Conservation (phyloP, 164 flowering plant species). For the Vitis rupestris region DNA sequence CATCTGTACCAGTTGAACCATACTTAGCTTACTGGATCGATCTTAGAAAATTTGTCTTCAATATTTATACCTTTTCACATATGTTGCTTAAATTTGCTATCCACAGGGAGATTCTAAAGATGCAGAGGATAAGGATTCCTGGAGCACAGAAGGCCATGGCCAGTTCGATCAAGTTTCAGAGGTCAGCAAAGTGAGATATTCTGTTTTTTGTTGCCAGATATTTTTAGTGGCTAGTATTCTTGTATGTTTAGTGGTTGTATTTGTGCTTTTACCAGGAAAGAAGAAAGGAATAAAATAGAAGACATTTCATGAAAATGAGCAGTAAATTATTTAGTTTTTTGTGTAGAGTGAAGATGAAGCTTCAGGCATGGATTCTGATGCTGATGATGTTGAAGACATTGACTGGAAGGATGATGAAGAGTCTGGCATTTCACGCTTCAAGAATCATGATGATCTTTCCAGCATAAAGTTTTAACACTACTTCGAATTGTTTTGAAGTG, state of each 20-base stretch:
- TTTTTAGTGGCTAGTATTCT: neutral
- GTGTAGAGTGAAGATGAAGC: conserved; percentile 60
- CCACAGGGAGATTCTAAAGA: conserved; percentile 46
- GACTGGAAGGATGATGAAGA: conserved; percentile 28
- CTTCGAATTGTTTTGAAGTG: neutral
- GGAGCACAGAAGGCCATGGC: conserved; percentile 26
- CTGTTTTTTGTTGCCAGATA: conserved; percentile 1
- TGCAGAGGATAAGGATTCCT: conserved; percentile 20
- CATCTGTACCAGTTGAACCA: neutral
- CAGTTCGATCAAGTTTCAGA: conserved; percentile 30
- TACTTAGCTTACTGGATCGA: neutral
- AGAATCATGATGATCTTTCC: conserved; percentile 11
- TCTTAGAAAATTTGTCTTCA: neutral
- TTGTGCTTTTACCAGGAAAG: neutral
- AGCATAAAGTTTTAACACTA: conserved; percentile 9
- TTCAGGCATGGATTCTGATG: conserved; percentile 29
- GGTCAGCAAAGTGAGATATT: conserved; percentile 32
- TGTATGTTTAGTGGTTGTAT: neutral
- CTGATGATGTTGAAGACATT: conserved; percentile 28
- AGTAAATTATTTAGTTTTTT: conserved; percentile 1
- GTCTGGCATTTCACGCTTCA: conserved; percentile 14
- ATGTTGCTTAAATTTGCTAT: conserved; percentile 2
- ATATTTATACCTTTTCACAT: neutral
- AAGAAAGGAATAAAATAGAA: neutral
- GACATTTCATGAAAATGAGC: neutral